Evolutionary conservation across 306 rosid genomes (phyloP).

Genomic region (Pterocarpus macrocarpus): DNA sequence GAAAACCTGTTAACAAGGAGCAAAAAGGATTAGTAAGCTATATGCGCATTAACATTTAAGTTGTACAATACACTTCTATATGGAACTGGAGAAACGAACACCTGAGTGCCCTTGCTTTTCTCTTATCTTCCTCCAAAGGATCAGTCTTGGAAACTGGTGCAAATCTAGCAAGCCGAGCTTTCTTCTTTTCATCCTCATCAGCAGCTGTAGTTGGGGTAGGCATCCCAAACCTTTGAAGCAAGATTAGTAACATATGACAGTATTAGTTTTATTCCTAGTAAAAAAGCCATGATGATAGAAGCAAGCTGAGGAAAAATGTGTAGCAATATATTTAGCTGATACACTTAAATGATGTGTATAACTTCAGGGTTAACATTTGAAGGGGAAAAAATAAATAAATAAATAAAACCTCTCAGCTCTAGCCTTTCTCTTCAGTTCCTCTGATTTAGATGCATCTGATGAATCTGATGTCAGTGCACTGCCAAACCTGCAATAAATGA

Average conservation of each 20-base stretch:
- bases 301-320: background rate
- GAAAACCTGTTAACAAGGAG: too few species aligned
- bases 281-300: background rate
- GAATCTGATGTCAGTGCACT: conserved; percentile 11
- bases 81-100: too few species aligned
- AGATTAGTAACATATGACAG: background rate
- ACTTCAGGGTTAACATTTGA: conserved; percentile 1
- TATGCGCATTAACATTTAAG: too few species aligned
- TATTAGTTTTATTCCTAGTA: background rate
- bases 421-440: conserved; percentile 77
- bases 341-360: background rate
- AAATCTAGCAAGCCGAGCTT: too few species aligned
- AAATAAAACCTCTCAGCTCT: conserved; percentile 76
- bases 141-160: too few species aligned
- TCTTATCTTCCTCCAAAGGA: too few species aligned
- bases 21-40: too few species aligned
- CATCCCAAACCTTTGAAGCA: background rate
- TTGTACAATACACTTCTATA: too few species aligned
- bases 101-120: too few species aligned
- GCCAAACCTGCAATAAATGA: conserved; percentile 63
- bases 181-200: too few species aligned
- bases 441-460: conserved; percentile 29
- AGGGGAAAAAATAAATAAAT: background rate
- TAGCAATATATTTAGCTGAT: background rate
- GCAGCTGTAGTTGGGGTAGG: too few species aligned